Evolutionary conservation across 2,329 filamentous ascomycete genomes (phyloP).

Genomic region (Talaromyces sp.): DNA sequence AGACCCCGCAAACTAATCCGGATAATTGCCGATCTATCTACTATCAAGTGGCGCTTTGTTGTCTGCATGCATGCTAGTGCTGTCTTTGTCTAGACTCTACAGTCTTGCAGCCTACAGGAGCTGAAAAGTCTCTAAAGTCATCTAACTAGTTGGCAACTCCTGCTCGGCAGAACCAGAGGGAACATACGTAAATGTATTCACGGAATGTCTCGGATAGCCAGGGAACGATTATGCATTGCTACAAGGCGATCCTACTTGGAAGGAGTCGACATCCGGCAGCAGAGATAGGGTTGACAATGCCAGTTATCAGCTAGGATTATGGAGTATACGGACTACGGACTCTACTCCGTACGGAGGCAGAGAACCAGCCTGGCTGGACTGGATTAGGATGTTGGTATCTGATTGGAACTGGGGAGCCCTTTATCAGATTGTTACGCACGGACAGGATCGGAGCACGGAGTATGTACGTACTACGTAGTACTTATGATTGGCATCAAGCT

Average conservation of each 20-base stretch:
- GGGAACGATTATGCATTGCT: background rate
- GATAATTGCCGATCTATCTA: background rate
- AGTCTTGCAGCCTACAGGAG: background rate
- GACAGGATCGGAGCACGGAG: too few relatives aligned
- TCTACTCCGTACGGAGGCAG: background rate
- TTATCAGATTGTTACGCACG: background rate
- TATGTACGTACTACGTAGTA: background rate
- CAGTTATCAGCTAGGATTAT: background rate
- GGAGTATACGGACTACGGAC: background rate
- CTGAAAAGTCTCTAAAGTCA: background rate
- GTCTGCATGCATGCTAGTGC: background rate
- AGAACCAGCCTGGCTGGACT: background rate
- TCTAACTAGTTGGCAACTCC: background rate
- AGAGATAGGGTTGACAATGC: background rate
- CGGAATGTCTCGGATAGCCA: background rate
- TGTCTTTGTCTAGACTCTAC: background rate
- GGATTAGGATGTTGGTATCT: background rate
- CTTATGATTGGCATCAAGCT: background rate
- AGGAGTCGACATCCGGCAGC: background rate
- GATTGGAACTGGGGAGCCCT: background rate
- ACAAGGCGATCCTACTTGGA: background rate
- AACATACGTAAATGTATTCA: background rate
- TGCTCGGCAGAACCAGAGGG: background rate
- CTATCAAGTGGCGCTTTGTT: background rate
- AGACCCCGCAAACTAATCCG: background rate